A percentile compares a stretch with the other conserved stretches of the same genome.
phyloP scores from a whole-genome alignment of 1,139 yeast genomes.

The Arxiozyma telluris region DNA sequence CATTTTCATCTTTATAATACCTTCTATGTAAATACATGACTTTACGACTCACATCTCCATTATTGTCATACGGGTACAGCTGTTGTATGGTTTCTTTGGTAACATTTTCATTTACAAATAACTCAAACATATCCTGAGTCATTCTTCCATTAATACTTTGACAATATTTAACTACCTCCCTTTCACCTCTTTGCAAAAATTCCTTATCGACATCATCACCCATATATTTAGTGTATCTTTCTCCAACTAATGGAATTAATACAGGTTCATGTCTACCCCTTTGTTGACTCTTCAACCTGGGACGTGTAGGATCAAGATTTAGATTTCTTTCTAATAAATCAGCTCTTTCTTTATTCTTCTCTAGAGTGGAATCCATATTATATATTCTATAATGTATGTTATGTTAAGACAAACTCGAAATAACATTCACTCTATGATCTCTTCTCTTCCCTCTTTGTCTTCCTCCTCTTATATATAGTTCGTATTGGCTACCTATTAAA shows the following conservation, averaged over 20 bases:
- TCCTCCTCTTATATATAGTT: neutral
- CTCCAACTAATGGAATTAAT: conserved; percentile 16
- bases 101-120: conserved; percentile 17
- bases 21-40: conserved; percentile 20
- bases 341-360: neutral
- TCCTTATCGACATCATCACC: conserved; percentile 13
- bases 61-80: conserved; percentile 15
- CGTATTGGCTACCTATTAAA: neutral
- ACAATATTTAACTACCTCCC: conserved; percentile 17
- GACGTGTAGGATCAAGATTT: neutral
- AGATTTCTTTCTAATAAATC: neutral
- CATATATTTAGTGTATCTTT: conserved; percentile 11
- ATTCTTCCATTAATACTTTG: conserved; percentile 23
- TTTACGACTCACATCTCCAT: conserved; percentile 17
- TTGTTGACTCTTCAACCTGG: neutral
- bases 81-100: conserved; percentile 16
- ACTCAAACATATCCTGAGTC: conserved; percentile 22
- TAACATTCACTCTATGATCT: neutral
- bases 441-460: neutral
- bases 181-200: conserved; percentile 20
- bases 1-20: conserved; percentile 18
- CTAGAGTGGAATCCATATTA: neutral
- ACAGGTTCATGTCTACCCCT: neutral
- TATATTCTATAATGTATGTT: neutral
- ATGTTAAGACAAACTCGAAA: neutral